phyloP scores from a whole-genome alignment of 2,329 filamentous ascomycete genomes.

The Allantophomopsis cytisporea region DNA sequence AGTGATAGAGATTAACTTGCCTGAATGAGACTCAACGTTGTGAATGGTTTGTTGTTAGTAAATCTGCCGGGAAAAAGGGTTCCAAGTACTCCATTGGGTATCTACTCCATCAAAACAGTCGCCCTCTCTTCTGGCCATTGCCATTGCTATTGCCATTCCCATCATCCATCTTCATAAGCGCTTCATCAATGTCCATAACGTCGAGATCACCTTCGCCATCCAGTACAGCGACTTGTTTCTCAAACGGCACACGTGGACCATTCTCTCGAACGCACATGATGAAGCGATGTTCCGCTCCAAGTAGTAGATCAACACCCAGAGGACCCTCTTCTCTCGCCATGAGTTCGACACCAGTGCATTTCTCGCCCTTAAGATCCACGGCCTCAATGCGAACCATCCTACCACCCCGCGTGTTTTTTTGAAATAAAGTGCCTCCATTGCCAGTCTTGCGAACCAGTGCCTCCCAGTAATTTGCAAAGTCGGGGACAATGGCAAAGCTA shows the following conservation, averaged over 20 bases:
- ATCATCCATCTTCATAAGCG: conserved; percentile 38
- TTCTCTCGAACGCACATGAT: conserved; percentile 8
- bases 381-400: conserved; percentile 15
- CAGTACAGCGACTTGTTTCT: conserved; percentile 7
- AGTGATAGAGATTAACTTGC: conserved; percentile 1
- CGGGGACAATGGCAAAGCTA: conserved; percentile 16
- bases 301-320: conserved; percentile 11
- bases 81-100: no score
- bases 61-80: no score
- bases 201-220: conserved; percentile 27
- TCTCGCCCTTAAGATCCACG: conserved; percentile 18
- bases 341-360: conserved; percentile 16
- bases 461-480: conserved; percentile 17
- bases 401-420: conserved; percentile 4
- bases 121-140: not conserved
- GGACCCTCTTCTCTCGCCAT: conserved; percentile 6
- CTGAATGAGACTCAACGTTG: conserved; percentile 6
- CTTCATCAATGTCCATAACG: conserved; percentile 51
- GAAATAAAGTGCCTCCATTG: conserved; percentile 11
- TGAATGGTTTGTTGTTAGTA: not conserved
- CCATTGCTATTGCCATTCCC: conserved; percentile 7
- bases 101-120: no score
- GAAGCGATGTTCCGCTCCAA: conserved; percentile 18
- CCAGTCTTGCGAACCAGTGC: conserved; percentile 10
- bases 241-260: conserved; percentile 4